Evolutionary conservation across 2,329 filamentous ascomycete species (phyloP).

Genomic region (Colletotrichum orbiculare): DNA sequence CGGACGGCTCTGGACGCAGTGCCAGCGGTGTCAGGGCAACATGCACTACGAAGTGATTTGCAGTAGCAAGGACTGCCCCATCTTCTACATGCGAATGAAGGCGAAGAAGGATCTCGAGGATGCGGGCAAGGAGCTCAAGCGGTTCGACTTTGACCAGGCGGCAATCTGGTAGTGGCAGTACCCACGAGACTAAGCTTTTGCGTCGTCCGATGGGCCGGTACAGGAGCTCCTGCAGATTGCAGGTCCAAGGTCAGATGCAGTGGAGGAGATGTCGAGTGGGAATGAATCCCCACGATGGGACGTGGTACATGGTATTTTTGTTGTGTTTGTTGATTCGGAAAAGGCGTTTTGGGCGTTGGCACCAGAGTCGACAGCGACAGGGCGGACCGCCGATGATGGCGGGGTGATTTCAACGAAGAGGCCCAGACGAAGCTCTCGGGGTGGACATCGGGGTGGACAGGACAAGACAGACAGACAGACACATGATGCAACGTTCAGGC

Average conservation of each 20-base stretch:
- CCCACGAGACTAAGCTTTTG: conserved; percentile 25
- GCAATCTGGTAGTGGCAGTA: conserved; percentile 62
- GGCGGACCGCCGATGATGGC: background rate
- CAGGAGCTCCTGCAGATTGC: conserved; percentile 22
- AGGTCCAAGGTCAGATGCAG: conserved; percentile 13
- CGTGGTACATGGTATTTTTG: background rate
- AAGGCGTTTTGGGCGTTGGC: conserved; percentile 17
- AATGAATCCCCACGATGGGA: background rate
- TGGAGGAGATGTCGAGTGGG: background rate
- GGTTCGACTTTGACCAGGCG: conserved; percentile 89
- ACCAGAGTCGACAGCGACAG: background rate
- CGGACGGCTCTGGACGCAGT: conserved; percentile 95
- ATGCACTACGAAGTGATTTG: conserved; percentile 99
- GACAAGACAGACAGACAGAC: conserved; percentile 2
- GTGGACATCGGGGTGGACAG: background rate
- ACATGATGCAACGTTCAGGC: conserved; percentile 6
- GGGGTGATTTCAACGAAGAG: too few relatives aligned
- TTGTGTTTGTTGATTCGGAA: conserved; percentile 17
- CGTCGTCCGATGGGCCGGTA: conserved; percentile 12
- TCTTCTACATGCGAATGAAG: conserved; percentile 99
- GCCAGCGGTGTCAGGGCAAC: conserved; percentile 96
- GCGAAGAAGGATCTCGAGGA: conserved; percentile 99
- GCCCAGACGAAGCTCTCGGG: too few relatives aligned
- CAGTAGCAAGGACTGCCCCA: conserved; percentile 94
- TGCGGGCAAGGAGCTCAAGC: conserved; percentile 85